These are phyloP conservation scores for Citrus hindsii DNA, from an alignment of 345 rosid genomes.

Conservation along the genomic window DNA sequence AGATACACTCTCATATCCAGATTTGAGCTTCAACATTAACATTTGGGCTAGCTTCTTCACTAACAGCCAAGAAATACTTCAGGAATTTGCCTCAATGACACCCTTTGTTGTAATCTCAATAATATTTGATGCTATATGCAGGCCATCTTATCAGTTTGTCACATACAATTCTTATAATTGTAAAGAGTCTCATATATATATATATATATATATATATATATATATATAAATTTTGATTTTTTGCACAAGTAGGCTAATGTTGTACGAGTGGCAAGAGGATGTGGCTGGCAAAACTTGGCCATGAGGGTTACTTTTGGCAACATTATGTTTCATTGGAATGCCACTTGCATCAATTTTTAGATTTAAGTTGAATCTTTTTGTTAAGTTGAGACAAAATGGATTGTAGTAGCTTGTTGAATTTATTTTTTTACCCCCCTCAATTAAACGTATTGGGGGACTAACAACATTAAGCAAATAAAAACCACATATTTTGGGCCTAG, in stretches of 20 bases:
- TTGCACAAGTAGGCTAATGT: not conserved
- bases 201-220: too few species aligned
- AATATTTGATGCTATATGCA: conserved; percentile 40
- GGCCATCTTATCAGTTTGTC: conserved; percentile 34
- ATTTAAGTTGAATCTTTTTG: conserved; percentile 46
- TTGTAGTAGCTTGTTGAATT: not conserved
- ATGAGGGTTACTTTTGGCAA: conserved; percentile 40
- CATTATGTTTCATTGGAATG: conserved; percentile 48
- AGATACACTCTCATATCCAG: too few species aligned
- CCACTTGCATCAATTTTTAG: conserved; percentile 49
- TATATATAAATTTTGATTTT: not conserved
- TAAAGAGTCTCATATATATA: not conserved
- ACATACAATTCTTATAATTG: not conserved
- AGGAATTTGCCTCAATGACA: conserved; percentile 48
- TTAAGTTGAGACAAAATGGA: conserved; percentile 33
- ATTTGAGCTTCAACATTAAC: not conserved
- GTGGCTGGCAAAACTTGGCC: conserved; percentile 71
- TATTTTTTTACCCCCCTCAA: too few species aligned
- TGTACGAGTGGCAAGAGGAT: conserved; percentile 68
- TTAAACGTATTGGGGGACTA: too few species aligned
- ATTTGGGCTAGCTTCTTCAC: conserved; percentile 61
- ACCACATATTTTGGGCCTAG: too few species aligned
- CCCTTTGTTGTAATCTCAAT: conserved; percentile 56
- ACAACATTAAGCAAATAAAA: too few species aligned
- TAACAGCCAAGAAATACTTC: conserved; percentile 29